Evolutionary conservation across 768 basidiomycete species (phyloP).

Genomic region (Termitomyces sp.): DNA sequence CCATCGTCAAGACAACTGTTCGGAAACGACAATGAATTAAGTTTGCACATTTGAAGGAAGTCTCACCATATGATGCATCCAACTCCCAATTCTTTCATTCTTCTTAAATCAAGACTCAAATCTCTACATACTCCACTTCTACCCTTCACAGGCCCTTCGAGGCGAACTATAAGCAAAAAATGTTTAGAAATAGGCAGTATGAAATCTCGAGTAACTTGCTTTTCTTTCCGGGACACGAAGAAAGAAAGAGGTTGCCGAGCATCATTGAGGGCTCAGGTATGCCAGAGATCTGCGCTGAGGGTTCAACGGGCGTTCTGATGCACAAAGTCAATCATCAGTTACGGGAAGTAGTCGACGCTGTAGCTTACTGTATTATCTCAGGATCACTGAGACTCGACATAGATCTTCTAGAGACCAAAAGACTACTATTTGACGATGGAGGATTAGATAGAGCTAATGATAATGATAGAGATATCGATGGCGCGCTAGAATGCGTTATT

Average conservation of each 20-base stretch:
- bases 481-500: constrained; percentile 6
- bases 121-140: constrained; percentile 81
- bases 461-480: constrained; percentile 13
- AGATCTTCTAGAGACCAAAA: not conserved
- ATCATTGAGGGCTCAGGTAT: constrained; percentile 15
- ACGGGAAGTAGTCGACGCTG: not conserved
- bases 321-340: not conserved
- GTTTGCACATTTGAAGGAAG: not conserved
- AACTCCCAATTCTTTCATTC: constrained; percentile 72
- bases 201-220: constrained; percentile 30
- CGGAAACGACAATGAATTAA: not conserved
- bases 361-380: constrained; percentile 2
- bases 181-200: not conserved
- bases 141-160: constrained; percentile 72
- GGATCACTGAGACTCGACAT: not conserved
- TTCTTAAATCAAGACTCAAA: constrained; percentile 64
- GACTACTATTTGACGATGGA: constrained; percentile 1
- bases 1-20: constrained; percentile 77
- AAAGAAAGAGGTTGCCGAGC: constrained; percentile 84
- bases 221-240: constrained; percentile 95
- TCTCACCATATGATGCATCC: constrained; percentile 78
- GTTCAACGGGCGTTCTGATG: not conserved
- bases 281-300: not conserved
- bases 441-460: constrained; percentile 8
- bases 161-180: constrained; percentile 42